Percentiles rank a stretch among this genome's conserved stretches.
Evolutionary conservation across 2,329 filamentous ascomycete genomes (phyloP).

Genomic region (Raffaelea deltoideospora): DNA sequence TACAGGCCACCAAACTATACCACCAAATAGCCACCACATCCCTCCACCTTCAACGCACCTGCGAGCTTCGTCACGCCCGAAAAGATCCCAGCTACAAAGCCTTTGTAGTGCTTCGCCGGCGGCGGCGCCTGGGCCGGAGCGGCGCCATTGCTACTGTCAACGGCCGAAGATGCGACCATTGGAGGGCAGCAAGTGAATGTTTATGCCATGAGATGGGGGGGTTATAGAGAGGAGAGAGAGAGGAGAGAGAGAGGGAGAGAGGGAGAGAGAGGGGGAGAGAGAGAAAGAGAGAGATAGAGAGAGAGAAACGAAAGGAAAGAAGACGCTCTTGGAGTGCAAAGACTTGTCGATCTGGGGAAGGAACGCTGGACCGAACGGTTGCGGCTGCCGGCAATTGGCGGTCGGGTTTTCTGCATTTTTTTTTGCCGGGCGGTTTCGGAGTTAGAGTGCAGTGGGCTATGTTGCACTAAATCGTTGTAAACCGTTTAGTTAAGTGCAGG

Average conservation of each 20-base stretch:
- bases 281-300: not conserved
- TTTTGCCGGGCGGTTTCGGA: too few relatives aligned
- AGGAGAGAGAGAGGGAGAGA: not conserved
- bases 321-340: too few relatives aligned
- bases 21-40: too few relatives aligned
- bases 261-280: not conserved
- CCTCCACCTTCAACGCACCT: conserved; percentile 38
- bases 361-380: not conserved
- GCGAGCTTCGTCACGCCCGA: conserved; percentile 82
- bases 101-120: conserved; percentile 56
- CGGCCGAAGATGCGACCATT: conserved; percentile 1
- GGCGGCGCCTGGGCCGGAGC: not conserved
- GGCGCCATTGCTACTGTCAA: too few relatives aligned
- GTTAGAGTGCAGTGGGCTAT: too few relatives aligned
- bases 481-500: too few relatives aligned
- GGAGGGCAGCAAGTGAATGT: not conserved
- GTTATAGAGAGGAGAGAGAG: not conserved
- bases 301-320: not conserved
- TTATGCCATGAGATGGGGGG: not conserved
- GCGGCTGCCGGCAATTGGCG: not conserved
- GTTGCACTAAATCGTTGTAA: too few relatives aligned
- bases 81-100: conserved; percentile 95
- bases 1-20: too few relatives aligned
- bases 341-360: too few relatives aligned
- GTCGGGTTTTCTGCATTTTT: too few relatives aligned